Percentiles rank a stretch among this genome's conserved stretches.
Conservation (phyloP, 805 yeast species). For the Schizosaccharomyces octosporus region DNA sequence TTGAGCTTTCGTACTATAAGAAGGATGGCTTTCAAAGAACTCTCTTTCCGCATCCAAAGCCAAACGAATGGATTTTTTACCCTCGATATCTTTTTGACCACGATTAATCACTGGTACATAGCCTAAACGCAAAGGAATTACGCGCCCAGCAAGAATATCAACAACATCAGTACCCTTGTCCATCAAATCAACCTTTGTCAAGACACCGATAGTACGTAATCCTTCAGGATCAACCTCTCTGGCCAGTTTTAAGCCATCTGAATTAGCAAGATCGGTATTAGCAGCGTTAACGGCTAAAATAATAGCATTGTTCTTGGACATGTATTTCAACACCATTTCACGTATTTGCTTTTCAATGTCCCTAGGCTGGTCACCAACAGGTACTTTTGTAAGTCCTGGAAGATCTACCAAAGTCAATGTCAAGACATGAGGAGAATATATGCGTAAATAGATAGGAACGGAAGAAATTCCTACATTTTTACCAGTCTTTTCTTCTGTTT, state of each 20-base stretch:
- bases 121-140: slow-evolving; percentile 82
- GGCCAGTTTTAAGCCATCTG: slow-evolving; percentile 87
- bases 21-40: slow-evolving; percentile 71
- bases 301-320: slow-evolving; percentile 85
- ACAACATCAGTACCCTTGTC: slow-evolving; percentile 93
- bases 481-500: slow-evolving; percentile 62
- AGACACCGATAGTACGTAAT: slow-evolving; percentile 76
- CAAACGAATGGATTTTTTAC: slow-evolving; percentile 60
- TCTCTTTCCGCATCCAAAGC: slow-evolving; percentile 61
- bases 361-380: slow-evolving; percentile 95
- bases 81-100: slow-evolving; percentile 89
- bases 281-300: slow-evolving; percentile 88
- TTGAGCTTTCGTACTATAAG: slow-evolving; percentile 78
- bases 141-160: slow-evolving; percentile 84
- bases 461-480: slow-evolving; percentile 65
- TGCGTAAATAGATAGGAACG: slow-evolving; percentile 75
- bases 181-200: slow-evolving; percentile 91
- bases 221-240: slow-evolving; percentile 97
- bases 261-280: slow-evolving; percentile 87
- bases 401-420: slow-evolving; percentile 86
- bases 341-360: slow-evolving; percentile 88
- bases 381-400: slow-evolving; percentile 94
- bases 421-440: slow-evolving; percentile 79
- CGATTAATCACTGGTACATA: slow-evolving; percentile 92
- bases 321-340: slow-evolving; percentile 77